Evolutionary conservation across 768 basidiomycete genomes (phyloP), one percentile per base, ranked within the genome.

Genomic region (Rhodotorula paludigena): DNA sequence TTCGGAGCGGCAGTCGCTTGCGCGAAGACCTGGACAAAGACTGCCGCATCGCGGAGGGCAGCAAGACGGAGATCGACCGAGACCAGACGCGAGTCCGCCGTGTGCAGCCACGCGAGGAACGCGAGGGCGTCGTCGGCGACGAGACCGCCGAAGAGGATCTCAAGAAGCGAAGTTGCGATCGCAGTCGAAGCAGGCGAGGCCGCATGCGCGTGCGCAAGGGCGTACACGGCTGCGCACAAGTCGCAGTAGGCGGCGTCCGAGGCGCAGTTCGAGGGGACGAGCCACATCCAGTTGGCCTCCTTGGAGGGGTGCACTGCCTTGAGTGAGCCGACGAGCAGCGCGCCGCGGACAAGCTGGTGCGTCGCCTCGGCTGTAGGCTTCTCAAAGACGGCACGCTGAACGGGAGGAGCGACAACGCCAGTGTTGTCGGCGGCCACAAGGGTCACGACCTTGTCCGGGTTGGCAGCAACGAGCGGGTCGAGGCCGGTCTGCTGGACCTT

Each of bases 101-200:
- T 80, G 83, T 88, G 90, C 33, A 88, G 75, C 0, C 89, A 87
- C 0, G 87, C 84, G 18, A 99, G 83, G 81, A 99, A 94, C 0
- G 86, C 81, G 20, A 97, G 80, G 0, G 88, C 82, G 60, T 87
- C 87, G 73, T 12, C 80, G 65, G 47, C 90, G 57, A 85, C 83
- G 16, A 90, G 78, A 4, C 88, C 84, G 23, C 85, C 82, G 36
- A 88, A 77, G 4, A 97, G 79, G 1, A 87, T 85, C 3, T 83
- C 81, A 30, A 81, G 81, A 32, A 87, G 78, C 5, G 85, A 68
- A 14, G 71, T 68, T 48, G 67, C 54, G 51, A 65, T 56, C 3
- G 51, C 39, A 25, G 52, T 58, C 7, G 52, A 60, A 30, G 55
- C 63, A 0, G 28, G 16, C 20, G 66, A 62, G 16, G 56, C 64